phyloP scores from a whole-genome alignment of 73 alveolate genomes.

The Symbiodinium pilosum region DNA sequence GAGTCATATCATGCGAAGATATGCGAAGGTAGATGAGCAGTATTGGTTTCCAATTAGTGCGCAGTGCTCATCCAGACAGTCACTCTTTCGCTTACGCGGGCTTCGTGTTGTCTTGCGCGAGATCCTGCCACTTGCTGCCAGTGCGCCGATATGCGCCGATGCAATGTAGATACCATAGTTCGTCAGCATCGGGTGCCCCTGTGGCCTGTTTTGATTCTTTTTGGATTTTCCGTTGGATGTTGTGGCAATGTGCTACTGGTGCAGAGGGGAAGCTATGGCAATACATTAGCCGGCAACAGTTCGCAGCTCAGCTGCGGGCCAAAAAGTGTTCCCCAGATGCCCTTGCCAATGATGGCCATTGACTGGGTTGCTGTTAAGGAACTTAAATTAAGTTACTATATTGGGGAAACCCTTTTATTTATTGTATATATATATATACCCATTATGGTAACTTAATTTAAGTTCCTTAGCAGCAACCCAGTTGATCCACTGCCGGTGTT shows the following conservation, averaged over 20 bases:
- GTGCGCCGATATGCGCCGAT: neutral
- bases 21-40: no score
- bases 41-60: neutral
- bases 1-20: no score
- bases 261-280: neutral
- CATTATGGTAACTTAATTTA: no score
- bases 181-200: neutral
- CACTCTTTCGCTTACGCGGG: neutral
- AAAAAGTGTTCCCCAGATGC: neutral
- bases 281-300: neutral
- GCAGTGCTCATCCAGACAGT: neutral
- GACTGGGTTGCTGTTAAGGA: no score
- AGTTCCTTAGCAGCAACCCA: no score
- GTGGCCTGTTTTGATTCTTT: neutral
- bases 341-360: no score
- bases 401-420: no score
- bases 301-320: neutral
- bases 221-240: neutral
- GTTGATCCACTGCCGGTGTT: no score
- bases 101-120: neutral
- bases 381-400: no score
- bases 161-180: neutral
- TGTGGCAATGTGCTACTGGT: no score
- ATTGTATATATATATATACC: no score
- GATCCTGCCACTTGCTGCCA: neutral